A percentile compares a stretch with the other conserved stretches of the same genome.
phyloP scores from a whole-genome alignment of 257 asterid genomes.

The Penstemon davidsonii region DNA sequence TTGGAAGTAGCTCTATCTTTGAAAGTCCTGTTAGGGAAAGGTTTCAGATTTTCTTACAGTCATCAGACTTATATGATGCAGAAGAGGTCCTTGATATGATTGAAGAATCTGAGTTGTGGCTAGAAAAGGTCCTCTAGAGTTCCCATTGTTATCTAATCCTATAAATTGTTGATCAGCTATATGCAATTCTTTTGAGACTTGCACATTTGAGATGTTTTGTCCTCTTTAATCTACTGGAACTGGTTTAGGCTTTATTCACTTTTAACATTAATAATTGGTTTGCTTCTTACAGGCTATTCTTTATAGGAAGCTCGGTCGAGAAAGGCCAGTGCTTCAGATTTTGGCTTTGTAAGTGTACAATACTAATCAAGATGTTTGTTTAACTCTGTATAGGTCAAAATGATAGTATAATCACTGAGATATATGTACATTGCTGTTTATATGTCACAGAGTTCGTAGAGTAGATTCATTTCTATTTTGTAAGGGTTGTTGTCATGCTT shows the following conservation, averaged over 20 bases:
- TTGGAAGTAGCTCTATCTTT: constrained; percentile 50
- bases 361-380: not conserved
- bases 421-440: not conserved
- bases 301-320: constrained; percentile 94
- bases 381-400: not conserved
- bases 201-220: constrained; percentile 13
- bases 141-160: not conserved
- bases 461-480: not conserved
- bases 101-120: constrained; percentile 89
- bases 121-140: constrained; percentile 70
- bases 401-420: not conserved
- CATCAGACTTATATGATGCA: constrained; percentile 85
- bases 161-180: constrained; percentile 22
- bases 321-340: constrained; percentile 76
- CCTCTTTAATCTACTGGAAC: constrained; percentile 25
- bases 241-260: constrained; percentile 2
- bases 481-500: not conserved
- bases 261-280: not conserved
- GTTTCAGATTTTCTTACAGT: constrained; percentile 78
- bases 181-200: constrained; percentile 17
- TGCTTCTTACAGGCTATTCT: constrained; percentile 83
- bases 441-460: not conserved
- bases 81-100: constrained; percentile 86
- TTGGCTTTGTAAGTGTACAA: constrained; percentile 76
- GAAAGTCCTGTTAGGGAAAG: constrained; percentile 81